A percentile compares a stretch with the other conserved stretches of the same genome.
phyloP scores from a whole-genome alignment of 345 rosid species.

The Boechera divaricarpa region DNA sequence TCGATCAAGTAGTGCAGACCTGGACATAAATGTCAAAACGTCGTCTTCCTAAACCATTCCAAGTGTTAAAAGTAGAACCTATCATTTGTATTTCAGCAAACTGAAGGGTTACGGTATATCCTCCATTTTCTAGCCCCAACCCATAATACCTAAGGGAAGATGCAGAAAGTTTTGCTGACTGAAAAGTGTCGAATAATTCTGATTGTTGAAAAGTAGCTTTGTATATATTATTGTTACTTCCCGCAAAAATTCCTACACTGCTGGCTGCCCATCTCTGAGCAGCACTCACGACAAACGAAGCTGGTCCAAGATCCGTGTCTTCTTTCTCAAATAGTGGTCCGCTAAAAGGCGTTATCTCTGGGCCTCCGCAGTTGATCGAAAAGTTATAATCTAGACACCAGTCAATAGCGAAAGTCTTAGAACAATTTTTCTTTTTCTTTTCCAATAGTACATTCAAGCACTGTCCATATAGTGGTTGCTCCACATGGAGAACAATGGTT shows the following conservation, averaged over 20 bases:
- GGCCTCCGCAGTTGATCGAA: slow-evolving; percentile 67
- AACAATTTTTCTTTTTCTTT: too few relatives aligned
- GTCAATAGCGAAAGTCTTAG: background rate
- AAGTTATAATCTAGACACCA: slow-evolving; percentile 53
- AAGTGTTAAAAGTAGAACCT: slow-evolving; percentile 20
- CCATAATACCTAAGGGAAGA: background rate
- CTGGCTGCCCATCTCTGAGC: background rate
- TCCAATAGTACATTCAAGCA: background rate
- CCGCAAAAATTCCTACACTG: background rate
- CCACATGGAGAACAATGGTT: background rate
- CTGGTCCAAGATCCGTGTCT: slow-evolving; percentile 54
- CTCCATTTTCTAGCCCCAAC: too few relatives aligned
- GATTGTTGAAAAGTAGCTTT: slow-evolving; percentile 35
- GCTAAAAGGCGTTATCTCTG: slow-evolving; percentile 42
- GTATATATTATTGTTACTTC: slow-evolving; percentile 30
- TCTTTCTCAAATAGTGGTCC: slow-evolving; percentile 52
- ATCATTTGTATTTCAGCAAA: too few relatives aligned
- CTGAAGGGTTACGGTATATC: too few relatives aligned
- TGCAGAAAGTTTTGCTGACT: slow-evolving; percentile 33
- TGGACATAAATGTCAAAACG: slow-evolving; percentile 52
- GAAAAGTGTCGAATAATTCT: slow-evolving; percentile 29
- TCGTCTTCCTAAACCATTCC: slow-evolving; percentile 54
- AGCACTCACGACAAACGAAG: slow-evolving; percentile 44
- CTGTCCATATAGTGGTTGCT: too few relatives aligned
- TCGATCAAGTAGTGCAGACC: slow-evolving; percentile 22